These are phyloP conservation scores for Nicotiana tomentosiformis DNA, from an alignment of 257 asterid genomes.

Conservation along the genomic window DNA sequence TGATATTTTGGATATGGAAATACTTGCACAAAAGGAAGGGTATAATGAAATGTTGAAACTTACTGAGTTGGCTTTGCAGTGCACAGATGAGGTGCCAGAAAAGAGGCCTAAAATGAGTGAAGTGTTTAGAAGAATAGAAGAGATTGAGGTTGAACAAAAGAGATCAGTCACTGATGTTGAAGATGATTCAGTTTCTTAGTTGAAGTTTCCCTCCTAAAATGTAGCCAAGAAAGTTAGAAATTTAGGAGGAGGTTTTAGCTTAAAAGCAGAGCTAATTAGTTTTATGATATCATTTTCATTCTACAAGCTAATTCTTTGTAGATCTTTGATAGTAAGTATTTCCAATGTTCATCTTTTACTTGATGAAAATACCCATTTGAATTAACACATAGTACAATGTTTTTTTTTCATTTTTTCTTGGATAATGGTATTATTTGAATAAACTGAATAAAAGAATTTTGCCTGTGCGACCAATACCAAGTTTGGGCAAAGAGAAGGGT, in stretches of 20 bases:
- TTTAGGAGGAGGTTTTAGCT: not conserved
- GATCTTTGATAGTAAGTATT: not conserved
- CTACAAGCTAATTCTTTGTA: not conserved
- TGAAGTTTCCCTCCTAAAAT: not conserved
- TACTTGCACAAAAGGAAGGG: constrained; percentile 52
- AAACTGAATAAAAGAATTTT: not conserved
- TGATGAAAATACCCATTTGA: not conserved
- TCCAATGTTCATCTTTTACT: not conserved
- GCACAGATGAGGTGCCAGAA: constrained; percentile 44
- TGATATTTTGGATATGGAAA: constrained; percentile 56
- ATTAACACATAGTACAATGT: not conserved
- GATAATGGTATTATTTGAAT: not conserved
- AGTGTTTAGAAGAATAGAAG: constrained; percentile 34
- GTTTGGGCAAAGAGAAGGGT: not conserved
- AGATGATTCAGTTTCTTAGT: not conserved
- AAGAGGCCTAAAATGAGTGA: constrained; percentile 46
- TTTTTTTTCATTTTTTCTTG: not conserved
- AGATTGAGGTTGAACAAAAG: constrained; percentile 14
- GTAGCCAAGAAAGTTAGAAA: not conserved
- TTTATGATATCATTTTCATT: not conserved
- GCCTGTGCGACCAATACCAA: not conserved
- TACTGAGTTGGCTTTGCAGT: constrained; percentile 53
- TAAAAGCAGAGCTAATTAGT: not conserved
- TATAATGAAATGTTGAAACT: constrained; percentile 61
- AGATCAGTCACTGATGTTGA: not conserved